Evolutionary conservation across 2,329 filamentous ascomycete species (phyloP), one percentile per base, ranked within the genome.

Genomic region (Xylariaceae sp.): DNA sequence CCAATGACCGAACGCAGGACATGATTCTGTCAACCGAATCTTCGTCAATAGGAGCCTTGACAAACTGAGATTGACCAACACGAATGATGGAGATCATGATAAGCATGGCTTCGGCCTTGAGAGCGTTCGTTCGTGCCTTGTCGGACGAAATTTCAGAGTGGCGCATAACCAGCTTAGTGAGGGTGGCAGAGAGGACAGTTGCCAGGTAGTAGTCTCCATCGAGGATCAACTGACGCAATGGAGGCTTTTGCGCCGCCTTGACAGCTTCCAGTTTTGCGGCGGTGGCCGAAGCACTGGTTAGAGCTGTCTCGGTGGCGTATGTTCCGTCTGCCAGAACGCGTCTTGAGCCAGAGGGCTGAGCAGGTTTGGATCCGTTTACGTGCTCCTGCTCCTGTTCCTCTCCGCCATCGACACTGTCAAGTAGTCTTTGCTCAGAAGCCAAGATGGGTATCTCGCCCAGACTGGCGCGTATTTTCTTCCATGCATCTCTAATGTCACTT

Each of bases 21-120:
- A 99, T 97, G 73, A 99, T 93, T 68, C 94, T 88, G 74, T 99
- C 94, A n/a, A 97, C 85, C 0, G 94, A 97, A 73, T 99, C 94
- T 73, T 99, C 94, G 64, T 99, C 94, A 65, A 99, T 97, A 2
- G 92, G 90, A 1, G 91, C 89, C 79, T 97, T 97, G 71, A 96
- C 94, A 67, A 99, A 99, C 65, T 96, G 91, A n/a, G 93, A 97
- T 76, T 99, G 94, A 47, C 94, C 94, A 61, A 97, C 94, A 53
- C 94, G 92, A 66, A 99, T 91, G 67, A 99, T 95, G 4, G 94
- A 97, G 68, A 99, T 96, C 92, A 97, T 96, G 73, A 99, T 97
- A 56, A 99, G 83, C 94, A 99, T 99, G 50, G 94, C 94, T 75
- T 99, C 94, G 2, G 94, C 94, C 53, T 91, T 88, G 30, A 99